Conservation (phyloP, 495 filamentous ascomycete species). For the Symbiotaphrina buchneri region DNA sequence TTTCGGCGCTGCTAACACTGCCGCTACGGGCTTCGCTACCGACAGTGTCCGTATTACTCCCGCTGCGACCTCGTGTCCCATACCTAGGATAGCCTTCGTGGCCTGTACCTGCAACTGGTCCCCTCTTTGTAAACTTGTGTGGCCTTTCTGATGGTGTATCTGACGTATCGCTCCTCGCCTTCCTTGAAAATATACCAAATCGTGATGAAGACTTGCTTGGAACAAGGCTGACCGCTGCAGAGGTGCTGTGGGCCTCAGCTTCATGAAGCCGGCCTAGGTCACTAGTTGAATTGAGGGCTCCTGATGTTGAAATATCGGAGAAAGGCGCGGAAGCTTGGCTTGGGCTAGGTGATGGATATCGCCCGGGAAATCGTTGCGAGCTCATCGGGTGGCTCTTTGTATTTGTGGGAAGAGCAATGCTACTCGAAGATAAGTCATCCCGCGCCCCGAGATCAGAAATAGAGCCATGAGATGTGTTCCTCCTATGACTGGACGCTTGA, state of each 20-base stretch:
- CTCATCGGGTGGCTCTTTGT: slow-evolving; percentile 17
- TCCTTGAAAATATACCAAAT: slow-evolving; percentile 60
- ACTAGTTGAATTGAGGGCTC: slow-evolving; percentile 3
- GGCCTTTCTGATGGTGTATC: slow-evolving; percentile 22
- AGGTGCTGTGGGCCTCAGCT: slow-evolving; percentile 16
- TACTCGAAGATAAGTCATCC: not conserved
- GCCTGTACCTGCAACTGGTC: slow-evolving; percentile 78
- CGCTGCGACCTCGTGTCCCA: slow-evolving; percentile 35
- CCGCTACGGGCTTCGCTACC: slow-evolving; percentile 22
- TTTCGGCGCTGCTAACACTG: slow-evolving; percentile 18
- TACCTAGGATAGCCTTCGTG: slow-evolving; percentile 89
- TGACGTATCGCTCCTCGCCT: slow-evolving; percentile 41
- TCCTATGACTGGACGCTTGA: not conserved
- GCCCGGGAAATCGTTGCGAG: slow-evolving; percentile 17
- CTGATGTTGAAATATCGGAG: slow-evolving; percentile 1
- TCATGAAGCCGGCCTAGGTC: slow-evolving; percentile 9
- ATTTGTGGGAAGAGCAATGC: slow-evolving; percentile 10
- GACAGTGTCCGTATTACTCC: slow-evolving; percentile 20
- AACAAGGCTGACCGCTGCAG: no score
- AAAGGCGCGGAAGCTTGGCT: slow-evolving; percentile 8
- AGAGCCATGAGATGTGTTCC: slow-evolving; percentile 3
- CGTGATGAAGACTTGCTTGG: slow-evolving; percentile 12
- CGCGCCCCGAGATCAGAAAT: not conserved
- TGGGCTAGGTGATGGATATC: slow-evolving; percentile 18
- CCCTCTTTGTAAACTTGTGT: slow-evolving; percentile 42